phyloP scores from a whole-genome alignment of 1,284 basidiomycete genomes.

The Phylloboletellus chloephorus region DNA sequence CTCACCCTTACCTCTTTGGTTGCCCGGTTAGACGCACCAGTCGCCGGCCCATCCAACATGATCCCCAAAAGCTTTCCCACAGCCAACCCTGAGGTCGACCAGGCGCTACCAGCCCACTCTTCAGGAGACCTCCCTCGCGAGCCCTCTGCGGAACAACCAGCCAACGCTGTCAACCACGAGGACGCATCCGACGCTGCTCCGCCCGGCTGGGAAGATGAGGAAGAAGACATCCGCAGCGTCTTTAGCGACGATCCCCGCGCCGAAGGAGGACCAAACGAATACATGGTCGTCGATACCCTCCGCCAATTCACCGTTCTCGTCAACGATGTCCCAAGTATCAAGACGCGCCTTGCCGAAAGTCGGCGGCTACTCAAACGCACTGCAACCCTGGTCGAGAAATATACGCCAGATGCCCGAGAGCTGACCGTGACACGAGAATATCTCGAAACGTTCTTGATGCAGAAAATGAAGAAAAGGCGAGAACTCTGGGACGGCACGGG shows the following conservation, averaged over 20 bases:
- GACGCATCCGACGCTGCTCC: neutral
- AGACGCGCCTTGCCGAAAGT: constrained; percentile 20
- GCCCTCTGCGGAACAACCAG: neutral
- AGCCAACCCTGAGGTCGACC: neutral
- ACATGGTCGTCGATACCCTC: constrained; percentile 29
- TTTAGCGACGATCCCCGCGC: constrained; percentile 7
- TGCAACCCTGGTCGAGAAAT: constrained; percentile 13
- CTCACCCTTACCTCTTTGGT: constrained; percentile 9
- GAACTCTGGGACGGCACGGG: constrained; percentile 33
- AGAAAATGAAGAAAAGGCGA: constrained; percentile 26
- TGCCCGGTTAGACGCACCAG: constrained; percentile 12
- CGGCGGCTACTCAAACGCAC: constrained; percentile 20
- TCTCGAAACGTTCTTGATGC: constrained; percentile 23
- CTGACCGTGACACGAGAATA: constrained; percentile 24
- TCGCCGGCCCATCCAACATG: constrained; percentile 1
- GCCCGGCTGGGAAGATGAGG: constrained; percentile 6
- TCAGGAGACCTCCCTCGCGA: neutral
- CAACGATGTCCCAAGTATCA: constrained; percentile 20
- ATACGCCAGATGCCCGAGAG: constrained; percentile 20
- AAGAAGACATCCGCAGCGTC: neutral
- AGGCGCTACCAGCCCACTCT: neutral
- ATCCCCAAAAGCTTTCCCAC: neutral
- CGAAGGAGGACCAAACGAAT: constrained; percentile 17
- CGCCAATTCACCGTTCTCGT: constrained; percentile 24
- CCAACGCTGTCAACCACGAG: neutral